These are phyloP conservation scores for Kwoniella newhampshirensis DNA, from an alignment of 768 basidiomycete species.

Conservation along the genomic window DNA sequence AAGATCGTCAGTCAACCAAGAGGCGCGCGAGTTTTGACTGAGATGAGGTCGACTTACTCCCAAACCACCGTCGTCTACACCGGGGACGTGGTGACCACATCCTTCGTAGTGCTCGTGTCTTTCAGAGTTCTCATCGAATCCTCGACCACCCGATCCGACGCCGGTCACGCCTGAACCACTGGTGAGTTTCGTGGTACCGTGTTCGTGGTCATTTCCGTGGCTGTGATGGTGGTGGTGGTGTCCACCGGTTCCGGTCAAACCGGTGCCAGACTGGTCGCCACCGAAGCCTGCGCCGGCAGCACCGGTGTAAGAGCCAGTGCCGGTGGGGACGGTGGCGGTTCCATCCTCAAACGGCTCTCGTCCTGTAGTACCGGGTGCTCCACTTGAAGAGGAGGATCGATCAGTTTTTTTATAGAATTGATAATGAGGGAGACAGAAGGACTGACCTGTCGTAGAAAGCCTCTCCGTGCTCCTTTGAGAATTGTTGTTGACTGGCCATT, in stretches of 20 bases:
- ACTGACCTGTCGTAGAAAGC: slow-evolving; percentile 26
- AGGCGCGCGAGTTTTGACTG: too few species aligned
- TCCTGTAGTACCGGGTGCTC: slow-evolving; percentile 43
- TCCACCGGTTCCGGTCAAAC: slow-evolving; percentile 1
- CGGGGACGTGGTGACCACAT: background rate
- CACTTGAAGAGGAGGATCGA: slow-evolving; percentile 15
- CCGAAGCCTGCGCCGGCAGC: slow-evolving; percentile 3
- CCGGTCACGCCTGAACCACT: too few species aligned
- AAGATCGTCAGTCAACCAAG: background rate
- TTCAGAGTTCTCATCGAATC: too few species aligned
- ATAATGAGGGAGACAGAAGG: background rate
- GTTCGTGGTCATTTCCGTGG: background rate
- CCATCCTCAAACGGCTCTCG: slow-evolving; percentile 42
- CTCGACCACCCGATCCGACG: background rate
- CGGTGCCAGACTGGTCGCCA: background rate
- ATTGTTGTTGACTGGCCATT: slow-evolving; percentile 14
- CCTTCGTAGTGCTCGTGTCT: slow-evolving; percentile 1
- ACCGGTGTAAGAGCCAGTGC: slow-evolving; percentile 2
- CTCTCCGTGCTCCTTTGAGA: slow-evolving; percentile 13
- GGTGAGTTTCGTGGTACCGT: slow-evolving; percentile 4
- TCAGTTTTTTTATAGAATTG: background rate
- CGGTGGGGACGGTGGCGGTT: slow-evolving; percentile 15
- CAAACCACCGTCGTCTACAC: background rate
- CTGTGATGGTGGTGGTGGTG: slow-evolving; percentile 13
- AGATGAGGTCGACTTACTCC: background rate